Evolutionary conservation across 306 rosid species (phyloP), one percentile per base, ranked within the genome.

Genomic region (Vicia sativa): DNA sequence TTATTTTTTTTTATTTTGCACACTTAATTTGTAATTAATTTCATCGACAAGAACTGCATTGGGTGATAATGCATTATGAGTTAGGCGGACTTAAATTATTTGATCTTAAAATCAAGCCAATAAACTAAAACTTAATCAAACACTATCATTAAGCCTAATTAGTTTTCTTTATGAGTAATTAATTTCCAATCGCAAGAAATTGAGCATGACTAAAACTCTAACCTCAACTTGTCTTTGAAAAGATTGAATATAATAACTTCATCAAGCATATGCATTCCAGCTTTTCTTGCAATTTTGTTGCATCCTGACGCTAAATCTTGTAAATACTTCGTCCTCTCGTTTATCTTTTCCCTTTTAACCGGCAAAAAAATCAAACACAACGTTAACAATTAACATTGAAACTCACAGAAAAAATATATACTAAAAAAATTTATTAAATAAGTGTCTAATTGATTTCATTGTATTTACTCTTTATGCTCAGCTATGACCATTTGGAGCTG

Each of bases 221-320:
- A 91, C 97, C 96, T 91, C 92, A 44, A 92, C 92, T 85, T 85
- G 90, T 54, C 86, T 65, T 82, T 89, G 95, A 62, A 91, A 95
- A 67, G 96, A 87, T 55, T 91, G 91, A 77, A 85, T 95, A 75
- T 92, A 78, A 92, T 92, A 73, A 89, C 89, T 78, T 92, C 98
- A 59, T 92, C 98, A 0, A 92, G 95, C 98, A 21, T 21, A 0
- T 89, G 95, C 98, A 21, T 21, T 70, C 96, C 96, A 28, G 96
- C 98, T 81, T 92, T 92, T 57, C 92, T 92, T 21, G 23, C 23
- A 21, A 21, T 21, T 21, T 21, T 21, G 23, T 21, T 21, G 23
- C 2, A 21, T 21, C 23, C 23, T 1, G 23, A 2, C 23, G 2
- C 23, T 21, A 21, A 21, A 86, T 87, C 95, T 80, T 92, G 96